phyloP scores from a whole-genome alignment of 2,329 filamentous ascomycete species.

The Arthroderma sp. region DNA sequence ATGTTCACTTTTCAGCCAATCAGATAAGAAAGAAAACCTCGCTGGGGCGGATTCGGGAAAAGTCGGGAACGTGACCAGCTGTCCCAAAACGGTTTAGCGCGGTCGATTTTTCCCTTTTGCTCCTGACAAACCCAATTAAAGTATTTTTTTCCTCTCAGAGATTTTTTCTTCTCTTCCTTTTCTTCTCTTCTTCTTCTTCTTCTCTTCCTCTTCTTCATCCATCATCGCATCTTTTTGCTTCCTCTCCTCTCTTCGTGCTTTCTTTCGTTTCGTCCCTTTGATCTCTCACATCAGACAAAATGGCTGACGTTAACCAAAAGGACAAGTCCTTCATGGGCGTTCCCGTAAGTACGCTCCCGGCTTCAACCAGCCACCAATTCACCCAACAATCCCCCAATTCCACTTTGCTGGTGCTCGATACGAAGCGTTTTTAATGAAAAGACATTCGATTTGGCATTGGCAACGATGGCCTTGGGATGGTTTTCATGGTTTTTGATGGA shows the following conservation, averaged over 20 bases:
- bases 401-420: too few species aligned
- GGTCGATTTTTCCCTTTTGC: constrained; percentile 4
- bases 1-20: too few species aligned
- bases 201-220: constrained; percentile 22
- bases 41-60: constrained; percentile 9
- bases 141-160: constrained; percentile 16
- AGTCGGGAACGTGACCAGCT: constrained; percentile 7
- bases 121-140: constrained; percentile 9
- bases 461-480: too few species aligned
- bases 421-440: too few species aligned
- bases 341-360: constrained; percentile 28
- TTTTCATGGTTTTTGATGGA: too few species aligned
- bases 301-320: constrained; percentile 37
- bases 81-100: constrained; percentile 11
- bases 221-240: constrained; percentile 19
- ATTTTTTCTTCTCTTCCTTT: constrained; percentile 23
- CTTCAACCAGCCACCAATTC: not conserved
- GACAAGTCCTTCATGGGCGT: constrained; percentile 44
- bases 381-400: too few species aligned
- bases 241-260: constrained; percentile 22
- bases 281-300: constrained; percentile 28
- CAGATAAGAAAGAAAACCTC: not conserved
- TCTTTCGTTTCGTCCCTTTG: constrained; percentile 24
- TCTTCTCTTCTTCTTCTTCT: constrained; percentile 19
- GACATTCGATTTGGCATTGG: too few species aligned